Base-by-base conservation (phyloP, 257 asterid species). In the Scutellaria galericulata region DNA sequence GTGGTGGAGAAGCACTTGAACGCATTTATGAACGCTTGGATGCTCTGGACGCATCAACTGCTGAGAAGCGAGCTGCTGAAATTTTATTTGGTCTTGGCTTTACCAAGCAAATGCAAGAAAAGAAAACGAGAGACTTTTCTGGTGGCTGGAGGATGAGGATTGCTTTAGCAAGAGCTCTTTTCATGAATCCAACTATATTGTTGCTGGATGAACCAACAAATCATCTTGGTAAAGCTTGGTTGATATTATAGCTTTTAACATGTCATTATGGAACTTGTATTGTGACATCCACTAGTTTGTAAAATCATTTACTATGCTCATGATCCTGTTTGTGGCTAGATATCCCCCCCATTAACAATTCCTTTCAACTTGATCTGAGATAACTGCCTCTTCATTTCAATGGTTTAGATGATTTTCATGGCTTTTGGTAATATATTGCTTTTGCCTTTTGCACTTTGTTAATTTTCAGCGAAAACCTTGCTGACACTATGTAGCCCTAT, bases 81-180 rank as follows among this genome's bases (percentile, higher is more conserved):
- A 92, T 95, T 68, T 74, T 95, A 66, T 87, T 57, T 80, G 98
- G 99, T 60, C 99, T 95, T 76, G 99, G 99, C 52, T 95, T 95
- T 74, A 68, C 60, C 85, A 95, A 95, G 82, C 65, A 86, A 78
- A 95, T 95, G 98, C 99, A 95, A 83, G 92, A 53, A 50, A 85
- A 90, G 95, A 95, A 92, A 76, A 95, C 99, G 22, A 85, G 88
- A 3, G 99, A 95, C 70, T 95, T 95, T 68, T 95, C 99, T 73
- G 99, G 99, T 78, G 98, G 99, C 14, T 95, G 99, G 99, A 90
- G 99, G 76, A 95, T 95, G 99, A 90, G 99, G 79, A 92, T 95
- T 75, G 98, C 99, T 78, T 79, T 95, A 42, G 98, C 99, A 46
- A 78, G 99, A 70, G 99, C 99, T 42, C 85, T 95, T 75, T 95